phyloP scores from a whole-genome alignment of 306 rosid species.

The Ceratonia siliqua region DNA sequence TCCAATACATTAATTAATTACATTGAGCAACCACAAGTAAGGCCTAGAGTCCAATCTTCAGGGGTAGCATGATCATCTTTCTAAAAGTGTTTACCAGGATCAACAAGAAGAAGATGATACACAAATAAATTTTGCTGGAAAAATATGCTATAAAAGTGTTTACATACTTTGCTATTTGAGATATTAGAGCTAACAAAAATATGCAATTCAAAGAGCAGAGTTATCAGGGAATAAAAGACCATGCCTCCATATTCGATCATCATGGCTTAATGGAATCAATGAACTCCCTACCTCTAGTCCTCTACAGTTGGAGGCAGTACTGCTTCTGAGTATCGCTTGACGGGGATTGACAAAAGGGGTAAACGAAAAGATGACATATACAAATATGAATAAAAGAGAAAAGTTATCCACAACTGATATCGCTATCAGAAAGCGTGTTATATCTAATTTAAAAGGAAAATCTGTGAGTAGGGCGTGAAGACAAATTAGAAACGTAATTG shows the following conservation, averaged over 20 bases:
- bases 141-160: conserved; percentile 18
- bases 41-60: conserved; percentile 10
- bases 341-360: neutral
- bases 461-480: neutral
- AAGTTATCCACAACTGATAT: neutral
- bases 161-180: conserved; percentile 1
- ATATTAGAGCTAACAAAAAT: neutral
- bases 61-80: conserved; percentile 13
- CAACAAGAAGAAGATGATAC: conserved; percentile 4
- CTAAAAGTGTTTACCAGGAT: neutral
- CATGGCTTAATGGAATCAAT: conserved; percentile 14
- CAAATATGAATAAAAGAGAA: neutral
- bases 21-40: conserved; percentile 1
- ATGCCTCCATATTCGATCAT: neutral
- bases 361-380: neutral
- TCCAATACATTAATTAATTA: conserved; percentile 20
- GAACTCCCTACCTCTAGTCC: conserved; percentile 11
- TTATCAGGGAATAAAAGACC: conserved; percentile 27
- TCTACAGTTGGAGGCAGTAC: conserved; percentile 3
- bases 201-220: conserved; percentile 3
- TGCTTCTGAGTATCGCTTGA: neutral
- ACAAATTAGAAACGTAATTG: neutral
- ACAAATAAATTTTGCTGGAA: neutral
- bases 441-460: conserved; percentile 22
- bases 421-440: conserved; percentile 14